Evolutionary conservation across 441 rosid genomes (phyloP).

Genomic region (Omphalea diandra): DNA sequence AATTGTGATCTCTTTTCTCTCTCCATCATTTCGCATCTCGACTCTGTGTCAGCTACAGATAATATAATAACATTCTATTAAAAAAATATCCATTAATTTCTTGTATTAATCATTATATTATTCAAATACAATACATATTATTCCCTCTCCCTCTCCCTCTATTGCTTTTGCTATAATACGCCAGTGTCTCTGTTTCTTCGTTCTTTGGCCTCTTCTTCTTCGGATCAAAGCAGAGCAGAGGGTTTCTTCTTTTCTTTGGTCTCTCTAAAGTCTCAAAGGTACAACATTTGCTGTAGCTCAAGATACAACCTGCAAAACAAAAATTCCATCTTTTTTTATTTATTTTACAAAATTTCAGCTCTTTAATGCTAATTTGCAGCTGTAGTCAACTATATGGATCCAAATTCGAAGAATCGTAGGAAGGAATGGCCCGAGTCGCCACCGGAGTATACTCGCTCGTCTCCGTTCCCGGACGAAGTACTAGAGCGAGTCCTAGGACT

Average conservation of each 20-base stretch:
- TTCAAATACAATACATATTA: background rate
- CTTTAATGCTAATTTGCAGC: slow-evolving; percentile 7
- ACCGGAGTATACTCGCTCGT: slow-evolving; percentile 16
- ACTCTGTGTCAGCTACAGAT: slow-evolving; percentile 26
- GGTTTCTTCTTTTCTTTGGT: no score
- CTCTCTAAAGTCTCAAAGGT: slow-evolving; percentile 4
- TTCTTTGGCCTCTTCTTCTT: slow-evolving; percentile 8
- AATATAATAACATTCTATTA: background rate
- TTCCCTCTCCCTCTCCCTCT: background rate
- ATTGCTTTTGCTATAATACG: slow-evolving; percentile 18
- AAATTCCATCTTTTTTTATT: background rate
- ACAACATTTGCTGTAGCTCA: slow-evolving; percentile 13
- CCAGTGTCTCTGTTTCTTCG: slow-evolving; percentile 6
- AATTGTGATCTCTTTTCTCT: background rate
- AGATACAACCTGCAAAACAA: background rate
- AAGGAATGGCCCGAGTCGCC: slow-evolving; percentile 26
- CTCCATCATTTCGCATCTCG: background rate
- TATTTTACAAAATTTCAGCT: background rate
- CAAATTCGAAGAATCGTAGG: slow-evolving; percentile 34
- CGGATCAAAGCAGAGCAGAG: no score
- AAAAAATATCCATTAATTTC: background rate
- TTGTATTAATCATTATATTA: background rate
- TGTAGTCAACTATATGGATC: slow-evolving; percentile 25
- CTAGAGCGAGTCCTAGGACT: slow-evolving; percentile 55
- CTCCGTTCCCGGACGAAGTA: slow-evolving; percentile 60